Evolutionary conservation across 2,329 filamentous ascomycete species (phyloP), one percentile per base, ranked within the genome.

Genomic region (Knufia fluminis): DNA sequence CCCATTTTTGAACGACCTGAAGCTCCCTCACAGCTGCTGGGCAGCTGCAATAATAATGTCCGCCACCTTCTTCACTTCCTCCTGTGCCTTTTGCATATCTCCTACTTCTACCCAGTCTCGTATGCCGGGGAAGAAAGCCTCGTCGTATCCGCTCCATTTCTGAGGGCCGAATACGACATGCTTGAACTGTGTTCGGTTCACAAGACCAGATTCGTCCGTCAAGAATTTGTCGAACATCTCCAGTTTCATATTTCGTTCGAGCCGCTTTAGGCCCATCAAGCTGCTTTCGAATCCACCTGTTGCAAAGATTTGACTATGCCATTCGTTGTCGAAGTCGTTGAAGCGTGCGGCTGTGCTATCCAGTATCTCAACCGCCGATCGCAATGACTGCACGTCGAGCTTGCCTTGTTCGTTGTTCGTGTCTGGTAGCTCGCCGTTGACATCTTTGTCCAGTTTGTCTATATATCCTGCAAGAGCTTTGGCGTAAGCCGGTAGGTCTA

Each of bases 91-190:
- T 1, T 68, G 71, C 85, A 84, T 90, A 59, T 94, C 79, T 22
- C 78, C 77, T 3, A 73, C 76, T 54, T 85, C 79, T 35, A 96
- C 73, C 7, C 84, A 82, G 61, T 96, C 90, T 50, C 87, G 77
- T 49, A 96, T 85, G n/a, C 83, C 83, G 0, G 91, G 91, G 68
- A 94, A 94, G 54, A 79, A 79, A 0, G 78, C 77, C 49, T 78
- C 77, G 26, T 84, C 77, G 57, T 83, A 78, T 32, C 77, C 79
- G 28, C 82, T 82, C 83, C 87, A 90, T 2, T 79, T 71, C 61
- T 87, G 79, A 0, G 92, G 92, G 1, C 86, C 91, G 63, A 90
- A 94, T 50, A 98, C 71, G 61, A 94, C 77, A 67, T 96, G 92
- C 66, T 94, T 95, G 75, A 89, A 98, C 68, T 97, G 92, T 3